Evolutionary conservation across 1,284 basidiomycete species (phyloP).

Genomic region (Ustilago curta): DNA sequence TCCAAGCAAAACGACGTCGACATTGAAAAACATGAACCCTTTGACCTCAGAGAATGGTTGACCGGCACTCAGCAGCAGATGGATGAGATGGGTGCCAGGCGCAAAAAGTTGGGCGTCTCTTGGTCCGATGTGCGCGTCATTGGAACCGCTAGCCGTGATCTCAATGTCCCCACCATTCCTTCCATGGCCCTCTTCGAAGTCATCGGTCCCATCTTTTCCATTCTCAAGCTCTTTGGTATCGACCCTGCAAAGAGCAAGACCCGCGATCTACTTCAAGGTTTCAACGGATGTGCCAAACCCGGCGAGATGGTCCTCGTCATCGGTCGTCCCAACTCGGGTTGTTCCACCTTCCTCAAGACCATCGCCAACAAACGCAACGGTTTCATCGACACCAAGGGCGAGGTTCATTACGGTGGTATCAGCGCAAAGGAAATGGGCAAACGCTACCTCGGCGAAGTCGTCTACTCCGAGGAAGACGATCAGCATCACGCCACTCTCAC

Average conservation of each 20-base stretch:
- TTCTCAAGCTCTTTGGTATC: constrained; percentile 46
- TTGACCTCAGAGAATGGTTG: constrained; percentile 44
- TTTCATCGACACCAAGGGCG: constrained; percentile 74
- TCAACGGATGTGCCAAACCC: constrained; percentile 54
- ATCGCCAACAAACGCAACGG: constrained; percentile 78
- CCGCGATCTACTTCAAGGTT: constrained; percentile 42
- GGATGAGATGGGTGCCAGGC: constrained; percentile 37
- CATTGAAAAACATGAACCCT: constrained; percentile 36
- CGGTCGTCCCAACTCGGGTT: constrained; percentile 83
- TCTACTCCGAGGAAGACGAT: constrained; percentile 81
- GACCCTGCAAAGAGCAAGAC: constrained; percentile 44
- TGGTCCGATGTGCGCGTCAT: constrained; percentile 48
- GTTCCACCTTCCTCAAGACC: constrained; percentile 79
- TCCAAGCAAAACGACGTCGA: constrained; percentile 26
- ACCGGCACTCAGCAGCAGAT: constrained; percentile 34
- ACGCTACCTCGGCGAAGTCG: constrained; percentile 80
- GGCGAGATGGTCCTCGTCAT: constrained; percentile 73
- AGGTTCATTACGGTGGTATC: constrained; percentile 78
- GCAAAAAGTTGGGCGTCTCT: constrained; percentile 56
- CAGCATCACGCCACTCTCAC: constrained; percentile 81
- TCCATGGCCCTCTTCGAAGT: constrained; percentile 54
- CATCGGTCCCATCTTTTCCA: constrained; percentile 50
- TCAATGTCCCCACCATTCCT: constrained; percentile 53
- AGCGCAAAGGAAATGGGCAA: constrained; percentile 72
- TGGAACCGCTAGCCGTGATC: constrained; percentile 40